phyloP scores from a whole-genome alignment of 2,329 filamentous ascomycete species.

The Cryphonectria nitschkei region DNA sequence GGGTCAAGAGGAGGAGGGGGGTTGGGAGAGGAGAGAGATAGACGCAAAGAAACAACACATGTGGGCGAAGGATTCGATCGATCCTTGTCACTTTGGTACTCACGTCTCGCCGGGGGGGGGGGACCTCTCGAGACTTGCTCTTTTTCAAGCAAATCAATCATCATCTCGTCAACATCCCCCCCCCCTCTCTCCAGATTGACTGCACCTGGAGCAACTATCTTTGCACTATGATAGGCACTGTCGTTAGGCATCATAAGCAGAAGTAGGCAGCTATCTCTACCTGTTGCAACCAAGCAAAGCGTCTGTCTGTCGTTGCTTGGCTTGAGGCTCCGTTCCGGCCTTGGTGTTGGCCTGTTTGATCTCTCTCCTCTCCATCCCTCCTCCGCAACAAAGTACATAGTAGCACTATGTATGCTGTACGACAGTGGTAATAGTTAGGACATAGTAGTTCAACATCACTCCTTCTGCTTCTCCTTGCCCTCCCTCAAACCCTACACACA shows the following conservation, averaged over 20 bases:
- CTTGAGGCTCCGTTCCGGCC: background rate
- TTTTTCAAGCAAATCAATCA: background rate
- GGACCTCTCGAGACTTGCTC: background rate
- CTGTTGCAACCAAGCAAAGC: background rate
- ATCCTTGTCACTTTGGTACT: constrained; percentile 3
- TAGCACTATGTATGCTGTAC: background rate
- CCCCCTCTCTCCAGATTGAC: background rate
- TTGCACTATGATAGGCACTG: background rate
- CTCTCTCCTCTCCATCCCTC: background rate
- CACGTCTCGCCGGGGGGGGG: background rate
- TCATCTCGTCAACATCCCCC: background rate
- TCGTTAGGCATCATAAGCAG: background rate
- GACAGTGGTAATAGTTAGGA: background rate
- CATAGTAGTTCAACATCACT: background rate
- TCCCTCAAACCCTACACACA: background rate
- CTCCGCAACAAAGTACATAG: too few relatives aligned
- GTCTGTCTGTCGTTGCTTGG: background rate
- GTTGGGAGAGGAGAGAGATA: background rate
- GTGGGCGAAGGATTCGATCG: constrained; percentile 2
- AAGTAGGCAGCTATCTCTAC: background rate
- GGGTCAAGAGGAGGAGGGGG: background rate
- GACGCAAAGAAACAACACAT: background rate
- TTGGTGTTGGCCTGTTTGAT: background rate
- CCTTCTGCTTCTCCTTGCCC: background rate
- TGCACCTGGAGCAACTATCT: background rate